Conservation (phyloP, 108 stramenopile species). For the Ochromonas danica region DNA sequence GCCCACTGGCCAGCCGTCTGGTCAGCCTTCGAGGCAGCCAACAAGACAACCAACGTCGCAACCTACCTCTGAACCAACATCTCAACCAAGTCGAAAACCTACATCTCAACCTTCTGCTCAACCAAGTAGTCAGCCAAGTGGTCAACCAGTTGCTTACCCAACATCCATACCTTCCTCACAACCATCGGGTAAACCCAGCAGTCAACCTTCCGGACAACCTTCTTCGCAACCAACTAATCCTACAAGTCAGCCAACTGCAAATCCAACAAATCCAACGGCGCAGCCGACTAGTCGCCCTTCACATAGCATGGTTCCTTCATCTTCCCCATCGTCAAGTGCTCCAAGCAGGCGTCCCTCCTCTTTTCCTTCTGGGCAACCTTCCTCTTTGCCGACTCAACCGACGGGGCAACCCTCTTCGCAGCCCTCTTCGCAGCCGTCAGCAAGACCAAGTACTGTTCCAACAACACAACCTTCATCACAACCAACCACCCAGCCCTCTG, state of each 20-base stretch:
- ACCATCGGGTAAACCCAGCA: background rate
- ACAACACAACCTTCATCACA: background rate
- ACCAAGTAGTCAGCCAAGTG: too few species aligned
- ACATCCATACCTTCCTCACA: background rate
- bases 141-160: background rate
- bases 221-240: background rate
- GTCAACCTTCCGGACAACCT: background rate
- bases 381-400: background rate
- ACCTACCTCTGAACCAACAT: background rate
- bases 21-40: too few species aligned
- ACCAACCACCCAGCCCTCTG: background rate
- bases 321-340: background rate
- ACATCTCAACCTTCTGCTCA: too few species aligned
- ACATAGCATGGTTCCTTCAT: background rate
- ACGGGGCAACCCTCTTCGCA: background rate
- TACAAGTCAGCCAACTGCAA: background rate
- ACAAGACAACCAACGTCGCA: constrained; percentile 6
- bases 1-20: too few species aligned
- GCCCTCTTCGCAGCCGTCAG: background rate
- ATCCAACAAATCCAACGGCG: background rate
- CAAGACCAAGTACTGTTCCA: background rate
- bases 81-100: background rate
- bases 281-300: background rate
- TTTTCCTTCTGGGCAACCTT: background rate
- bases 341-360: background rate